Evolutionary conservation across 1,139 yeast species (phyloP), one percentile per base, ranked within the genome.

Genomic region (Suhomyces taliae): DNA sequence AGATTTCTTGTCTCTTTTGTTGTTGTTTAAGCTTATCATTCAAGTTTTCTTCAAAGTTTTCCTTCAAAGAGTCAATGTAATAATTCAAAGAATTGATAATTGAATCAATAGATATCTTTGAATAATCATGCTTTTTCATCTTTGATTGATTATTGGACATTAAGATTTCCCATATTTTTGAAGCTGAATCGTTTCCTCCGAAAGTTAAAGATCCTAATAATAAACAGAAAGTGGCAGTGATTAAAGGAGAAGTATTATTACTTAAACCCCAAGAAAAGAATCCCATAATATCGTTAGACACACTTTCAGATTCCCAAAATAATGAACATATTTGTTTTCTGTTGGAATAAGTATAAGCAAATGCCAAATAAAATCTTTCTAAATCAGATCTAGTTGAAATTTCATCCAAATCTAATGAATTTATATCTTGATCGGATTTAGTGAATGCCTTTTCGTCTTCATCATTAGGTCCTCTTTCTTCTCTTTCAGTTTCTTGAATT

Each of bases 261-360:
- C 84, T 82, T 5, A 95, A 77, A 0, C 95, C 95, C 98, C 98
- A 91, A 39, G 80, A 80, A 43, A 91, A 72, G 56, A 93, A 91
- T 0, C 97, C 97, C 57, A 82, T 77, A 10, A 72, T 56, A 44
- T 74, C 77, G 45, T 54, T 58, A 10, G 60, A 56, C 4, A 52
- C 48, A 43, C 79, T 84, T 15, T 83, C 78, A 49, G 87, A 89
- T 2, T 72, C 67, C 96, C 97, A 90, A 55, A 89, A 87, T n/a
- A 70, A 66, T 1, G 73, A 58, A 27, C 89, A 79, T 12, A 84
- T 69, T 3, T 78, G 77, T 1, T 85, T 80, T 51, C 96, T 75
- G 32, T 79, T 76, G 37, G 77, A 71, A 61, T 85, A 90, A 6
- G 89, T 75, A 59, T 81, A 88, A 35, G 86, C 87, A 51, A 90